Evolutionary conservation across 2,329 filamentous ascomycete species (phyloP), one percentile per base, ranked within the genome.

Genomic region (Cytospora schulzeri): DNA sequence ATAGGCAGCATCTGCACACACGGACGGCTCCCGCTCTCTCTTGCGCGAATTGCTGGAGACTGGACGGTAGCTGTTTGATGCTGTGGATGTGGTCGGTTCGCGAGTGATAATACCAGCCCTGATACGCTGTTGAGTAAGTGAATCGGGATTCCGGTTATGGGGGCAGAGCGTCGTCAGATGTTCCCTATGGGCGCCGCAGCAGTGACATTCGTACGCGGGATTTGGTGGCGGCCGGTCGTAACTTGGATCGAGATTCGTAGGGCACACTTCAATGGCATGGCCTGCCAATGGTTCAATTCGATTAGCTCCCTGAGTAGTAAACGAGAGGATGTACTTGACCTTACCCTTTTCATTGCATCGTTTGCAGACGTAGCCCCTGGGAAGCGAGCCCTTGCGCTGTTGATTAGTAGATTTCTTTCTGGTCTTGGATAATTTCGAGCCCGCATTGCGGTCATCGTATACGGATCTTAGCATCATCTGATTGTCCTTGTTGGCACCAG

Each of bases 241-340:
- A 2, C 60, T 31, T 12, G 77, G 75, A 62, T 81, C 76, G n/a
- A 80, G 52, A 64, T 77, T 79, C 2, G 78, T 81, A 22, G 79
- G 78, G 60, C 79, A 81, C 1, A 70, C 38, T 58, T 75, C 70
- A 22, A 79, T 68, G 65, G 68, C 72, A 66, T 81, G 79, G 29
- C 78, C 79, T 81, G 63, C 35, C 11, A 17, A 51, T 22, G 28
- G 38, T 9, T 62, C 70, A 14, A 71, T 5, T 28, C 22, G 22
- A 15, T 62, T 19, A 62, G 31, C 55, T 38, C 12, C 14, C n/a
- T n/a, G 14, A 14, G 11, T 7, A 29, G 35, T 29, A 24, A 12
- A 51, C 31, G n/a, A 14, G 26, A 9, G 15, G 17, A n/a, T 66
- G 55, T 45, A 66, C 17, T 17, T 41, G 38, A 19, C 48, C 73